Percentiles rank a stretch among this genome's conserved stretches.
phyloP scores from a whole-genome alignment of 2,329 filamentous ascomycete species.

The Emmonsiellopsis sp. region DNA sequence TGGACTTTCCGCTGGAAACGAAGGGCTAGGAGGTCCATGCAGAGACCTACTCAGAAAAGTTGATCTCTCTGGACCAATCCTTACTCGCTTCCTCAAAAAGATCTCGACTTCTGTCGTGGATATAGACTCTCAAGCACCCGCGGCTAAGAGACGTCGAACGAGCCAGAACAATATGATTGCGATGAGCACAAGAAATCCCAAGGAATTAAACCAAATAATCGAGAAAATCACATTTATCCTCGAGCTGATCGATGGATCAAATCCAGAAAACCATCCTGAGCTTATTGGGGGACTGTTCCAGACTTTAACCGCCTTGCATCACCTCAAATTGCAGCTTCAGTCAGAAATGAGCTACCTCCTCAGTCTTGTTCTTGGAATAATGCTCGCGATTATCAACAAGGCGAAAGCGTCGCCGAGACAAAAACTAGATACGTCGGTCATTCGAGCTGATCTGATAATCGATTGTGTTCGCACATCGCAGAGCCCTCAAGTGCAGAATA shows the following conservation, averaged over 20 bases:
- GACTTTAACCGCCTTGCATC: conserved; percentile 75
- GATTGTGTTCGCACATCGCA: conserved; percentile 88
- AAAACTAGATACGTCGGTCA: conserved; percentile 65
- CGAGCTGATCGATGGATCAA: conserved; percentile 75
- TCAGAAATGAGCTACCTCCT: conserved; percentile 88
- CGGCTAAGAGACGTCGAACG: conserved; percentile 69
- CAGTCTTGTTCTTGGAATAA: conserved; percentile 68
- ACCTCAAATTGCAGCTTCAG: conserved; percentile 68
- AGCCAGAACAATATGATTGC: conserved; percentile 62
- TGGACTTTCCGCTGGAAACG: conserved; percentile 16
- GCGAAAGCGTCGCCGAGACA: conserved; percentile 45
- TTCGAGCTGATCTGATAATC: conserved; percentile 83
- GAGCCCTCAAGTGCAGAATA: conserved; percentile 88
- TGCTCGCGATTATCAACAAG: conserved; percentile 73
- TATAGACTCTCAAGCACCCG: conserved; percentile 60
- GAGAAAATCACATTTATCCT: conserved; percentile 76
- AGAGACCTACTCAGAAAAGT: conserved; percentile 64
- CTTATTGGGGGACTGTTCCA: conserved; percentile 73
- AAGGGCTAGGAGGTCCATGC: conserved; percentile 22
- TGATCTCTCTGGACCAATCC: conserved; percentile 61
- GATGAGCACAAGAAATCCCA: conserved; percentile 51
- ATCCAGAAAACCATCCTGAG: conserved; percentile 62
- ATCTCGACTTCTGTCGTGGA: conserved; percentile 61
- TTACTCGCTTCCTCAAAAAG: conserved; percentile 62
- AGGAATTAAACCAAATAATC: conserved; percentile 58